These are phyloP conservation scores for Phytophthora crassamura DNA, from an alignment of 352 stramenopile species.

Conservation along the genomic window DNA sequence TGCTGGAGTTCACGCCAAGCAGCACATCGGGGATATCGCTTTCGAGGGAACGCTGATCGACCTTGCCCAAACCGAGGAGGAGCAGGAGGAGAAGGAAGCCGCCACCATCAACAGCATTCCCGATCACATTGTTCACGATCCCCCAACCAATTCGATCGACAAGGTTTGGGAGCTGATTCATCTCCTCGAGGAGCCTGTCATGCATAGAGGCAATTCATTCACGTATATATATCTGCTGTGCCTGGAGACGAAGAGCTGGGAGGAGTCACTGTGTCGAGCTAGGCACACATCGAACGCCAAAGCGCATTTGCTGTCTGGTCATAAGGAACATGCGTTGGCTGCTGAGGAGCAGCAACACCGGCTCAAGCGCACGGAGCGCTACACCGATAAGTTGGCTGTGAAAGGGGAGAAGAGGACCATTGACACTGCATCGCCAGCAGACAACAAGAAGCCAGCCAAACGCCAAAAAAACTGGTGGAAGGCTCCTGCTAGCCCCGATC, in stretches of 20 bases:
- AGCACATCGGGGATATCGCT: too few relatives aligned
- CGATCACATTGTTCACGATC: not conserved
- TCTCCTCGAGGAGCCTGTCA: not conserved
- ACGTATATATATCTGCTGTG: too few relatives aligned
- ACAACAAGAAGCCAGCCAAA: too few relatives aligned
- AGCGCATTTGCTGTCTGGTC: not conserved
- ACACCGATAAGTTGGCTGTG: not conserved
- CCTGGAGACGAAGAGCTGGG: too few relatives aligned
- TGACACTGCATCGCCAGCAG: not conserved
- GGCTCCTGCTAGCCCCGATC: not conserved
- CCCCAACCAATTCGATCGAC: not conserved
- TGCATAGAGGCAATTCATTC: too few relatives aligned
- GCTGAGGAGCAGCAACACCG: not conserved
- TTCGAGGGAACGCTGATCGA: not conserved
- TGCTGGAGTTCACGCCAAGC: too few relatives aligned
- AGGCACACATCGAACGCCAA: conserved; percentile 5
- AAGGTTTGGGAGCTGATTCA: not conserved
- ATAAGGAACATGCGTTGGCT: not conserved
- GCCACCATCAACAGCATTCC: not conserved
- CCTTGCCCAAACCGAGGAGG: not conserved
- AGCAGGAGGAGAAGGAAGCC: not conserved
- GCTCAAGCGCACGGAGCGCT: not conserved
- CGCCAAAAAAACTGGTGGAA: conserved; percentile 1
- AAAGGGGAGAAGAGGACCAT: too few relatives aligned
- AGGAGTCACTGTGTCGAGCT: not conserved